These are phyloP conservation scores for Ceratobasidium theobromae DNA, from an alignment of 1,284 basidiomycete genomes.

Conservation along the genomic window DNA sequence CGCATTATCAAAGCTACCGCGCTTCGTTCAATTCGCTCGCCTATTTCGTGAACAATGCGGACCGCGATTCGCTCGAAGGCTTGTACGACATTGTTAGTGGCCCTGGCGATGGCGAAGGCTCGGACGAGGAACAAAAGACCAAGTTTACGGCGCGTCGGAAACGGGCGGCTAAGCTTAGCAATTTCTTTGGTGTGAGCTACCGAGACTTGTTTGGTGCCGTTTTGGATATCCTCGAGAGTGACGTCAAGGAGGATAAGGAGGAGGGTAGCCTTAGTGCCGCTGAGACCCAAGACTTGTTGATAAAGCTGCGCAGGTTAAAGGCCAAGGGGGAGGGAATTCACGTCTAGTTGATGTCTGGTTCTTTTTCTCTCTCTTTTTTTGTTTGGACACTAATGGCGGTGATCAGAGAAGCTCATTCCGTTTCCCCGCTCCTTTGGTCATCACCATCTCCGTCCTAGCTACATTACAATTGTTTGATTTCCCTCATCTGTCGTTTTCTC, in stretches of 20 bases:
- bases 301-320: slow-evolving; percentile 60
- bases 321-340: slow-evolving; percentile 50
- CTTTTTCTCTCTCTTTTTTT: not conserved
- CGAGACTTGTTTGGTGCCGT: slow-evolving; percentile 71
- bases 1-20: slow-evolving; percentile 66
- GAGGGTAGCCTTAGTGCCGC: slow-evolving; percentile 33
- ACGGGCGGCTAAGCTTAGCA: slow-evolving; percentile 73
- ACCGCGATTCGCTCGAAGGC: slow-evolving; percentile 67
- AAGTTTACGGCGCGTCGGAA: slow-evolving; percentile 66
- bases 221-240: slow-evolving; percentile 73
- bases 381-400: not conserved
- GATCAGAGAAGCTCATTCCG: not conserved
- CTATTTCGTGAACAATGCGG: slow-evolving; percentile 75
- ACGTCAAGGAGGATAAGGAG: slow-evolving; percentile 58
- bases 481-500: no score
- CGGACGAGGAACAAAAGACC: slow-evolving; percentile 36
- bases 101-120: slow-evolving; percentile 37
- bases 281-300: slow-evolving; percentile 57
- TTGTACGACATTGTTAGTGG: slow-evolving; percentile 66
- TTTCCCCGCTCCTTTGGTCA: not conserved
- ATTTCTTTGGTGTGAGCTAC: slow-evolving; percentile 82
- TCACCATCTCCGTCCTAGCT: not conserved
- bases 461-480: not conserved
- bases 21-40: slow-evolving; percentile 72
- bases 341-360: not conserved